Percentiles rank a stretch among this genome's conserved stretches.
These are phyloP conservation scores for Corymbia citriodora DNA, from an alignment of 441 rosid species.

Conservation along the genomic window DNA sequence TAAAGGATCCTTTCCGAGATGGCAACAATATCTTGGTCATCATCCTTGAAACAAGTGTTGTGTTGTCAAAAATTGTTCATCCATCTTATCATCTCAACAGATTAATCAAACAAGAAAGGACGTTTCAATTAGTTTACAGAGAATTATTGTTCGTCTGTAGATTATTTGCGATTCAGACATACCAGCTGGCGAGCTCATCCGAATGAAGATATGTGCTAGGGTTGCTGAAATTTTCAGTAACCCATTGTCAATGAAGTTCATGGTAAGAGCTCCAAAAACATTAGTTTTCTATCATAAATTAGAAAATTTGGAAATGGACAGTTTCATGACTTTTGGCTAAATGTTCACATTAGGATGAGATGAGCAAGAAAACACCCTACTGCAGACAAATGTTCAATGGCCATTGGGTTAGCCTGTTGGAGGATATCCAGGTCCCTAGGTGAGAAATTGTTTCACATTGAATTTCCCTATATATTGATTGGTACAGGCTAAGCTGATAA, in stretches of 20 bases:
- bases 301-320: neutral
- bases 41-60: neutral
- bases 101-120: no score
- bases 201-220: conserved; percentile 73
- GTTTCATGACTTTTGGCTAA: neutral
- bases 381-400: conserved; percentile 81
- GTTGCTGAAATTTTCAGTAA: conserved; percentile 75
- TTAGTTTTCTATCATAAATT: neutral
- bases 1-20: conserved; percentile 90
- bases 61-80: no score
- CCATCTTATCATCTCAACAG: neutral
- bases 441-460: conserved; percentile 1
- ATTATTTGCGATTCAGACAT: conserved; percentile 80
- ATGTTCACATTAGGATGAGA: conserved; percentile 48
- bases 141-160: conserved; percentile 18
- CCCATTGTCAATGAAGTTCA: conserved; percentile 52
- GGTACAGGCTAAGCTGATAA: neutral
- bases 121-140: neutral
- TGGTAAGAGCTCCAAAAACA: conserved; percentile 33
- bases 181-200: conserved; percentile 89
- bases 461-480: neutral
- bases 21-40: conserved; percentile 88
- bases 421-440: conserved; percentile 95
- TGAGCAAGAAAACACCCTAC: conserved; percentile 93
- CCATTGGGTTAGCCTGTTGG: conserved; percentile 99